Evolutionary conservation across 1,284 basidiomycete species (phyloP).

Genomic region (Ceratobasidium sp.): DNA sequence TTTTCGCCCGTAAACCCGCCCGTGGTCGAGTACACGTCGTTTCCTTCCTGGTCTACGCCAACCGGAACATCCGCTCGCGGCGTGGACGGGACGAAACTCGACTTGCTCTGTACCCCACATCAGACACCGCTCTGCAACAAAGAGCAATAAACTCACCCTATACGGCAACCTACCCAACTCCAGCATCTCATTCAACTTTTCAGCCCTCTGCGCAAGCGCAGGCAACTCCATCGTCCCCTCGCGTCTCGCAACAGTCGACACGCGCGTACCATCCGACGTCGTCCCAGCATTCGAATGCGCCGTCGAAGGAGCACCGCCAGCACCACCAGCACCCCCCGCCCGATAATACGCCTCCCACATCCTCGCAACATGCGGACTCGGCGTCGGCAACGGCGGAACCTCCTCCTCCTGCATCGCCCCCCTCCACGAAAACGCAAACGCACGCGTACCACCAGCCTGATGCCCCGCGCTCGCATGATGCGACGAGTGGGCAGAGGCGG

Average conservation of each 20-base stretch:
- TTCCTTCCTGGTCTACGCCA: constrained; percentile 34
- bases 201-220: constrained; percentile 65
- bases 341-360: constrained; percentile 8
- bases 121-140: neutral
- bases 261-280: neutral
- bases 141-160: constrained; percentile 49
- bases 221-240: constrained; percentile 64
- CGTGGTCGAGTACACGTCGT: constrained; percentile 29
- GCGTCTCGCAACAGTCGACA: neutral
- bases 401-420: neutral
- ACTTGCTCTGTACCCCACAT: constrained; percentile 12
- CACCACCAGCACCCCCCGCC: too few species aligned
- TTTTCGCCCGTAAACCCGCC: constrained; percentile 35
- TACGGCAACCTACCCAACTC: constrained; percentile 65
- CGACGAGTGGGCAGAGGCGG: neutral
- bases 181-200: constrained; percentile 61
- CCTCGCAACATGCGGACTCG: constrained; percentile 12
- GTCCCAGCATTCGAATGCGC: constrained; percentile 9
- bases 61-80: constrained; percentile 25
- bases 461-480: constrained; percentile 30
- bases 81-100: neutral
- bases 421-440: constrained; percentile 27
- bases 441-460: neutral
- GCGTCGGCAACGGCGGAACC: constrained; percentile 14
- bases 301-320: too few species aligned